Conservation (phyloP, 305 asterid genomes). For the Fraxinus xanthoxyloides region DNA sequence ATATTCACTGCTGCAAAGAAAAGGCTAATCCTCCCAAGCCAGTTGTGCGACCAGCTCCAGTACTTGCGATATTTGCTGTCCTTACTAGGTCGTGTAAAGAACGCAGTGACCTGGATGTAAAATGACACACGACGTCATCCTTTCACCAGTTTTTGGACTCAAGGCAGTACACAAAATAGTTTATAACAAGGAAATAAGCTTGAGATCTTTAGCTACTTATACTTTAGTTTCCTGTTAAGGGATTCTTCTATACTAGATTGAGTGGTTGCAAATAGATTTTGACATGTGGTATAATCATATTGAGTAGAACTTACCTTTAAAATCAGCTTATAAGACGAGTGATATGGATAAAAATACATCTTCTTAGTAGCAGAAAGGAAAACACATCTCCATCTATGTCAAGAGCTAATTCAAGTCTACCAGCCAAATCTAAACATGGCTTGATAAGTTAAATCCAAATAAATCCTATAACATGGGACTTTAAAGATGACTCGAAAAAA, state of each 20-base stretch:
- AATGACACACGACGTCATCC: neutral
- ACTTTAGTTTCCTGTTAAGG: neutral
- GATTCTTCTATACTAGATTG: neutral
- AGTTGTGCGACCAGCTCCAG: conserved; percentile 75
- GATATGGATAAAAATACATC: neutral
- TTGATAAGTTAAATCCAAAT: neutral
- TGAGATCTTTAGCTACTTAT: neutral
- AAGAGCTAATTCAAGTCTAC: neutral
- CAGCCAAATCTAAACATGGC: neutral
- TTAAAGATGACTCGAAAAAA: neutral
- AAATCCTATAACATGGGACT: neutral
- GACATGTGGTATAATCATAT: neutral
- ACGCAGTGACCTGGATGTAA: conserved; percentile 59
- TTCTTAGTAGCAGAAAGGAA: neutral
- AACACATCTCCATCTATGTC: neutral
- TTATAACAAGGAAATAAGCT: neutral
- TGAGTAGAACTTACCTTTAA: neutral
- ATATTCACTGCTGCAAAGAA: conserved; percentile 72
- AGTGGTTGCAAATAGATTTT: neutral
- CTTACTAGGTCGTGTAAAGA: conserved; percentile 59
- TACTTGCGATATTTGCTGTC: conserved; percentile 64
- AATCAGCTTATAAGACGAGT: neutral
- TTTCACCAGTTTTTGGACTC: neutral
- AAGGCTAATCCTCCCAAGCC: conserved; percentile 74
- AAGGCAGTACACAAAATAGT: neutral